Evolutionary conservation across 139 green algal genomes (phyloP).

Genomic region (Chlamydomonas incerta): DNA sequence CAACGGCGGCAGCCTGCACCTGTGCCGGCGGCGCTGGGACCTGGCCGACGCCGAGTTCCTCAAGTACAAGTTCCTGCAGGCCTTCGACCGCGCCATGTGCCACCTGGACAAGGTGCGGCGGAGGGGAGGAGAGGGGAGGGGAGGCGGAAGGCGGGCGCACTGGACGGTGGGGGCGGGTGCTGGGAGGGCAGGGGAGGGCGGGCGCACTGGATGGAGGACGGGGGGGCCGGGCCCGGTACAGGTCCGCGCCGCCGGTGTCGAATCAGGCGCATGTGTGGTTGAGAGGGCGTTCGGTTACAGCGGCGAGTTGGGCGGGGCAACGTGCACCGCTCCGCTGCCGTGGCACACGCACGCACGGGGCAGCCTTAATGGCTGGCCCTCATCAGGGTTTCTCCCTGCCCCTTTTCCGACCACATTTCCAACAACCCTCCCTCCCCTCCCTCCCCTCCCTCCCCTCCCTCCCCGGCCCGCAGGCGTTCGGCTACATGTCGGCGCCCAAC

Average conservation of each 20-base stretch:
- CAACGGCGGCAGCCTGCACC: slow-evolving; percentile 94
- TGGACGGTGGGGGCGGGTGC: neutral
- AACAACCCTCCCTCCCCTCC: neutral
- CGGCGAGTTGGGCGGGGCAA: too few relatives aligned
- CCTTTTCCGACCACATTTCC: neutral
- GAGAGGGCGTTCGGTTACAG: too few relatives aligned
- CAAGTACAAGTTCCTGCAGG: slow-evolving; percentile 88
- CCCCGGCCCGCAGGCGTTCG: slow-evolving; percentile 30
- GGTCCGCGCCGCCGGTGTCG: too few relatives aligned
- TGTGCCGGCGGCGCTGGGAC: slow-evolving; percentile 96
- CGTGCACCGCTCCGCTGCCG: too few relatives aligned
- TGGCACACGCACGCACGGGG: too few relatives aligned
- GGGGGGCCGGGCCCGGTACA: too few relatives aligned
- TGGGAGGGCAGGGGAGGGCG: too few relatives aligned
- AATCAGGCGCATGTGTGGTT: too few relatives aligned
- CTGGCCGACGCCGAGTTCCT: slow-evolving; percentile 87
- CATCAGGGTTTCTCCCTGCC: too few relatives aligned
- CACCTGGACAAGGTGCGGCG: slow-evolving; percentile 90
- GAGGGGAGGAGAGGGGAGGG: neutral
- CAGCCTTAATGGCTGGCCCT: too few relatives aligned
- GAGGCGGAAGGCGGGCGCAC: neutral
- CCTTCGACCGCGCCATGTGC: slow-evolving; percentile 83
- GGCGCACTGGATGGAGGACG: too few relatives aligned
- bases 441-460: neutral
- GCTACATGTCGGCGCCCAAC: slow-evolving; percentile 74